These are phyloP conservation scores for Aspergillus tubingensis DNA, from an alignment of 2,329 filamentous ascomycete species.

Conservation along the genomic window DNA sequence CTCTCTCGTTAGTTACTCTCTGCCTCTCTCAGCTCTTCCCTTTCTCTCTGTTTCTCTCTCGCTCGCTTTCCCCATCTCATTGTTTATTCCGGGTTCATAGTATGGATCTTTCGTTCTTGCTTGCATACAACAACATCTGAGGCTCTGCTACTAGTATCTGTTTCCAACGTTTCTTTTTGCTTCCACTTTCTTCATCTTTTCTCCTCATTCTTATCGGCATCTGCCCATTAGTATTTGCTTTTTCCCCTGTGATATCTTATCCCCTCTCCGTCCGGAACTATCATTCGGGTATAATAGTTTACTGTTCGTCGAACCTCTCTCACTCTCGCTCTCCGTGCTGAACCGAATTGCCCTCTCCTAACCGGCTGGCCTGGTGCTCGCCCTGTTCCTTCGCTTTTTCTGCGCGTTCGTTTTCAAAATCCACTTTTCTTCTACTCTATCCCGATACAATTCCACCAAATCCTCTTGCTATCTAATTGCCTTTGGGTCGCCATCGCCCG, in stretches of 20 bases:
- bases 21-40: neutral
- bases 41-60: neutral
- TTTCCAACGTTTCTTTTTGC: neutral
- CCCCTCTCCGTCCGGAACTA: neutral
- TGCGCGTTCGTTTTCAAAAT: neutral
- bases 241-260: neutral
- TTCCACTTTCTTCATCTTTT: neutral
- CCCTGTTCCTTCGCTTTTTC: conserved; percentile 1
- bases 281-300: neutral
- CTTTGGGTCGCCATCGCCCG: neutral
- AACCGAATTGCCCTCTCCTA: neutral
- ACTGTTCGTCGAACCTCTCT: neutral
- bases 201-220: neutral
- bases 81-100: neutral
- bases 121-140: neutral
- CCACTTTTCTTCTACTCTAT: neutral
- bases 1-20: neutral
- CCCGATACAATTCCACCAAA: neutral
- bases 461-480: neutral
- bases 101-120: conserved; percentile 4
- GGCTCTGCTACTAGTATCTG: neutral
- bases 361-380: conserved; percentile 5
- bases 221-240: neutral
- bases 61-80: neutral
- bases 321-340: neutral